A percentile compares a stretch with the other conserved stretches of the same genome.
Evolutionary conservation across 352 stramenopile genomes (phyloP).

Genomic region (Pythium volutum): DNA sequence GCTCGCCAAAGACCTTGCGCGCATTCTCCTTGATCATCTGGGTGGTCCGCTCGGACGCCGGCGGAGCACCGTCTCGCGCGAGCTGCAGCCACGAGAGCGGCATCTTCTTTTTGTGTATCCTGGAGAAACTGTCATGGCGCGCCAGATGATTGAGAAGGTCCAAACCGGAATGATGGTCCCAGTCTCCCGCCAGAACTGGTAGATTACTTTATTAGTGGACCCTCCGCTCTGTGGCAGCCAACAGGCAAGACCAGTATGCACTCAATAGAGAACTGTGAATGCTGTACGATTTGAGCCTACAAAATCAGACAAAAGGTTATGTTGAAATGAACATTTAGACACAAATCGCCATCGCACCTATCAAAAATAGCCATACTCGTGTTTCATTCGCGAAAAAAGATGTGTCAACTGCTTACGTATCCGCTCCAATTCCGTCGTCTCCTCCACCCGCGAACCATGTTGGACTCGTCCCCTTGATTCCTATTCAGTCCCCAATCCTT

Average conservation of each 20-base stretch:
- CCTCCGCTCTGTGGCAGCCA: background rate
- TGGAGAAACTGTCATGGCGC: too few species aligned
- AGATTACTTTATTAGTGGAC: background rate
- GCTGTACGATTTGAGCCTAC: background rate
- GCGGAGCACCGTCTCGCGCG: background rate
- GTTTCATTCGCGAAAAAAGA: background rate
- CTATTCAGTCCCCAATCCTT: background rate
- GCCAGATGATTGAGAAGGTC: background rate
- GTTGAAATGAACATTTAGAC: too few species aligned
- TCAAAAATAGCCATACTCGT: background rate
- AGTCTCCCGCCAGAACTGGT: background rate
- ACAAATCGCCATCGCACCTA: background rate
- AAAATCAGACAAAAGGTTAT: background rate
- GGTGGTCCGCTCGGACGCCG: background rate
- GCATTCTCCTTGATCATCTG: background rate
- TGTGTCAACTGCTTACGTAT: background rate
- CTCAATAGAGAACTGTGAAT: background rate
- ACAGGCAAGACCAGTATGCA: background rate
- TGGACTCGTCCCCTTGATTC: background rate
- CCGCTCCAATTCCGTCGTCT: background rate
- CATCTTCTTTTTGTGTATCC: background rate
- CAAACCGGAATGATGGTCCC: background rate
- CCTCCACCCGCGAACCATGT: background rate
- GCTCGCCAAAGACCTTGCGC: conserved; percentile 1
- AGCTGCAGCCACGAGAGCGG: conserved; percentile 13